Evolutionary conservation across 1,284 basidiomycete species (phyloP), one percentile per base, ranked within the genome.

Genomic region (Rhodotorula sp.): DNA sequence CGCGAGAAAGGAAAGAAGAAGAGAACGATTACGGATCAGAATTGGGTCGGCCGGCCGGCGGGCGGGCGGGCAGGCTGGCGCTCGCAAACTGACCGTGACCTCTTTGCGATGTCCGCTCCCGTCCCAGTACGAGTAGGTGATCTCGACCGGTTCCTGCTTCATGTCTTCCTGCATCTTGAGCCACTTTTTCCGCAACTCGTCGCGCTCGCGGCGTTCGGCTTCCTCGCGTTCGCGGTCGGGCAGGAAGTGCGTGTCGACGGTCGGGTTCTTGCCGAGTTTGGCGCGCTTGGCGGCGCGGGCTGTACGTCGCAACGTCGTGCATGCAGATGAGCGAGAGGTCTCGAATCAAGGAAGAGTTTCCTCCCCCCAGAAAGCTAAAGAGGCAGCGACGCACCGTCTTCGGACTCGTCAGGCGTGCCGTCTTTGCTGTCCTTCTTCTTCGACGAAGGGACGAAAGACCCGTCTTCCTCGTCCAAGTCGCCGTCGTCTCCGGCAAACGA

Each of bases 91-190:
- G 79, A 95, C 95, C 77, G 84, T 85, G 24, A 96, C 95, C 48
- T 88, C 89, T 83, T 95, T 97, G 55, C 95, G 85, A 82, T 99
- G 96, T 0, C 96, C 96, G 77, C 90, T 94, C 7, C 95, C 95
- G 79, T 99, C 95, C 96, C 96, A 99, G 81, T 90, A 99, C 0
- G 93, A 96, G 79, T 98, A 99, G 0, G 89, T 89, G 75, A 97
- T 86, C 79, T 95, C 92, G 67, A 97, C 90, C 37, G 92, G 89
- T 77, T 95, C 94, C 55, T 86, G 83, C 82, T 96, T 97, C 77
- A 91, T 86, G 53, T 88, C 85, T 74, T 95, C 93, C 78, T 99
- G 95, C 79, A 88, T 89, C 69, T 84, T 84, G 46, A 98, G 83
- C 93, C 95, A 99, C 79, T 96, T 88, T 74, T 93, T 86, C 6